These are phyloP conservation scores for Talaromyces amestolkiae DNA, from an alignment of 2,329 filamentous ascomycete species.

Conservation along the genomic window DNA sequence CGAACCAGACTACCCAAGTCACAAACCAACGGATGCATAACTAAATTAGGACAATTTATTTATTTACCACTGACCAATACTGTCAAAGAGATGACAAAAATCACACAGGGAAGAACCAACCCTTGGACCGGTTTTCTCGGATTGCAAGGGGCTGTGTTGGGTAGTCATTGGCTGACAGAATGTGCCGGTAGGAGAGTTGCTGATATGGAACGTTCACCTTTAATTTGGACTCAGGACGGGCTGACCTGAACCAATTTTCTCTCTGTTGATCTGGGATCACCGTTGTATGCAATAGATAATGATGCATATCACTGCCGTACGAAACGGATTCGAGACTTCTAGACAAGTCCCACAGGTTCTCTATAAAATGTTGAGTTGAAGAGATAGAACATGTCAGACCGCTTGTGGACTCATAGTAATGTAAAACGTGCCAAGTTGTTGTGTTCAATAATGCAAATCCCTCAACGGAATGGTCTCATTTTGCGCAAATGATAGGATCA, in stretches of 20 bases:
- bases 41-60: background rate
- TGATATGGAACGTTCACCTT: background rate
- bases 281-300: background rate
- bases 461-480: conserved; percentile 10
- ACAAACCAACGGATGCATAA: background rate
- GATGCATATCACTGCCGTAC: conserved; percentile 3
- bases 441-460: background rate
- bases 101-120: background rate
- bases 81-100: background rate
- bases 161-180: background rate
- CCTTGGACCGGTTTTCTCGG: background rate
- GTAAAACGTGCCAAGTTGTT: background rate
- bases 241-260: background rate
- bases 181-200: background rate
- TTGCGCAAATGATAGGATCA: background rate
- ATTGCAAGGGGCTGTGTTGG: background rate
- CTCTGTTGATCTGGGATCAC: background rate
- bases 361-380: background rate
- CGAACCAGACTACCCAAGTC: background rate
- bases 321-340: background rate
- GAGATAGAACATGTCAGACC: background rate
- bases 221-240: background rate
- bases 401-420: background rate
- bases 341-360: background rate
- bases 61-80: background rate